phyloP scores from a whole-genome alignment of 2,329 filamentous ascomycete genomes.

The Bipolaris victoriae region DNA sequence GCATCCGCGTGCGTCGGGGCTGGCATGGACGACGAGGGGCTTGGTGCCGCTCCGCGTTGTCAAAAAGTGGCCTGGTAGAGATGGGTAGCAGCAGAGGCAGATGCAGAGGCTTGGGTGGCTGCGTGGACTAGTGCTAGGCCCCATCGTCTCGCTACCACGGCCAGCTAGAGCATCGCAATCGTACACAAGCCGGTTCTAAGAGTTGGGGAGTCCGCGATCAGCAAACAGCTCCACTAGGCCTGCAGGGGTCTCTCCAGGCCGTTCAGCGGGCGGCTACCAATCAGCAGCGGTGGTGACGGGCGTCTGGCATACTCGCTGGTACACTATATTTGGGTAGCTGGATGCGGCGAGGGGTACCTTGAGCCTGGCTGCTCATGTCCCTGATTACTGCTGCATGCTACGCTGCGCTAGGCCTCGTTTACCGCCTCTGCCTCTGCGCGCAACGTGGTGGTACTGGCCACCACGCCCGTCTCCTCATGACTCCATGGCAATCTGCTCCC shows the following conservation, averaged over 20 bases:
- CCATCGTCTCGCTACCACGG: conserved; percentile 29
- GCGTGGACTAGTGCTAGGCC: conserved; percentile 34
- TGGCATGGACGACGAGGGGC: conserved; percentile 13
- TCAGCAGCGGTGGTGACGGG: conserved; percentile 32
- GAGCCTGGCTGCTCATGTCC: conserved; percentile 28
- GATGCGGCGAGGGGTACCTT: conserved; percentile 33
- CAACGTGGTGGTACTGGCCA: conserved; percentile 31
- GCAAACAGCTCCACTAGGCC: conserved; percentile 46
- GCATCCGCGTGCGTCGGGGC: background rate
- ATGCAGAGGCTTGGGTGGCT: conserved; percentile 20
- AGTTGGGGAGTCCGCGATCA: conserved; percentile 38
- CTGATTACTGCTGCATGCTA: conserved; percentile 37
- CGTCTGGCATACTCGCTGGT: conserved; percentile 33
- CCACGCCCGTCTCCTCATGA: conserved; percentile 17
- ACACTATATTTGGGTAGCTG: conserved; percentile 40
- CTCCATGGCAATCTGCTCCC: background rate
- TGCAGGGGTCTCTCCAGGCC: conserved; percentile 40
- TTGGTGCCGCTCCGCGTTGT: conserved; percentile 22
- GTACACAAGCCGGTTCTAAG: conserved; percentile 33
- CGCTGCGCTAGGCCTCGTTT: conserved; percentile 30
- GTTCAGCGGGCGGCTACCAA: conserved; percentile 36
- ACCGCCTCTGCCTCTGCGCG: conserved; percentile 16
- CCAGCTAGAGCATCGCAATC: conserved; percentile 7
- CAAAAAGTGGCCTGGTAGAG: conserved; percentile 16
- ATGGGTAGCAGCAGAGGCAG: background rate